Evolutionary conservation across 345 rosid species (phyloP), one percentile per base, ranked within the genome.

Genomic region (Salix purpurea): DNA sequence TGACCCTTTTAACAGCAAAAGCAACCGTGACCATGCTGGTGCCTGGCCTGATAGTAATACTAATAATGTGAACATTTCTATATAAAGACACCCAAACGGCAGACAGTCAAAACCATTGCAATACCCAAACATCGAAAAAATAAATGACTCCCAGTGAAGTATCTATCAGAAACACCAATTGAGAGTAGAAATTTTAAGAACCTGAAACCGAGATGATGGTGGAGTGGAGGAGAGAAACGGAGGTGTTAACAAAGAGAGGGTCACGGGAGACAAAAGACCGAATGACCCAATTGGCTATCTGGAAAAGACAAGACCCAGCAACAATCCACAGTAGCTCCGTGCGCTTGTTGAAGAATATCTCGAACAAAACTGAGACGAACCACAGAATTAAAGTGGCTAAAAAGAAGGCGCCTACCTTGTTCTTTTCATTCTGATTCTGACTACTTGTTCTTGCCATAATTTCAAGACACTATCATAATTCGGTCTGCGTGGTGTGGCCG

Each of bases 151-250:
- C 70, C 18, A 73, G 19, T 32, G 65, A 64, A 37, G 7, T 36
- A 12, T 2, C 24, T 36, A 12, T 2, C 30, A 34, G 64, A 67
- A 67, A 19, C 60, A 60, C 39, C 69, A 48, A 18, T 36, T 26
- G 65, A 69, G 12, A 65, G 52, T 23, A 44, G 19, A 28, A 21
- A 65, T 36, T 32, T 2, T 12, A 54, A 34, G 72, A 37, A 91
- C 98, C 98, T 88, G 97, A 92, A 71, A 79, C 81, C 36, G 98
- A 94, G 73, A 94, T 90, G 75, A 88, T 30, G 52, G 89, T 70
- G 60, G 98, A 92, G 82, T 94, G 98, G 83, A 94, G 89, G 65
- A 94, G 95, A 70, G 98, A 94, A 74, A 91, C 97, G 34, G 88
- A 85, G 82, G 97, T 94, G 24, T 92, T 94, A 48, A 94, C 98